Percentiles rank a stretch among this genome's conserved stretches.
Conservation (phyloP, 73 alveolate genomes). For the Tetrahymena thermophila region DNA sequence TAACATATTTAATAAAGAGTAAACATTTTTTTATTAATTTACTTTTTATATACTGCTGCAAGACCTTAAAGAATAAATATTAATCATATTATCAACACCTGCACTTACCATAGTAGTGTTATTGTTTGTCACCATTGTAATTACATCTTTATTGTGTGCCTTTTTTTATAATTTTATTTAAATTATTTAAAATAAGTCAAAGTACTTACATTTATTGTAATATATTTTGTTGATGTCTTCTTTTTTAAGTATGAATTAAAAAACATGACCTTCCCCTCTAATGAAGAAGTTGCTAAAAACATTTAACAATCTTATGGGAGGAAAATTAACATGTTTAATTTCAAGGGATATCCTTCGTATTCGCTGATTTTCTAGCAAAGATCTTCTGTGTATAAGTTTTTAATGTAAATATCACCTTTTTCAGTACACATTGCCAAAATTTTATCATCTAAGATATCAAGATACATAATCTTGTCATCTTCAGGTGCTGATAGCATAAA, state of each 20-base stretch:
- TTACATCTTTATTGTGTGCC: neutral
- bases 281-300: neutral
- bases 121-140: neutral
- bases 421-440: neutral
- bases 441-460: neutral
- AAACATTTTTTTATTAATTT: neutral
- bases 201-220: neutral
- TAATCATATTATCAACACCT: neutral
- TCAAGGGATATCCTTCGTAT: neutral
- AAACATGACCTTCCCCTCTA: neutral
- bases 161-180: neutral
- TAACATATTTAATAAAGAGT: neutral
- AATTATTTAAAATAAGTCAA: neutral
- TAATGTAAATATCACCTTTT: neutral
- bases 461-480: neutral
- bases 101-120: neutral
- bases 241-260: neutral
- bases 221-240: neutral
- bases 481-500: neutral
- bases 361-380: neutral
- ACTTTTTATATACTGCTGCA: neutral
- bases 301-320: neutral
- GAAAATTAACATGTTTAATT: neutral
- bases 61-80: neutral
- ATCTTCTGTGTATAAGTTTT: neutral